Conservation (phyloP, 2,329 filamentous ascomycete genomes). For the Hymenoscyphus occultus region DNA sequence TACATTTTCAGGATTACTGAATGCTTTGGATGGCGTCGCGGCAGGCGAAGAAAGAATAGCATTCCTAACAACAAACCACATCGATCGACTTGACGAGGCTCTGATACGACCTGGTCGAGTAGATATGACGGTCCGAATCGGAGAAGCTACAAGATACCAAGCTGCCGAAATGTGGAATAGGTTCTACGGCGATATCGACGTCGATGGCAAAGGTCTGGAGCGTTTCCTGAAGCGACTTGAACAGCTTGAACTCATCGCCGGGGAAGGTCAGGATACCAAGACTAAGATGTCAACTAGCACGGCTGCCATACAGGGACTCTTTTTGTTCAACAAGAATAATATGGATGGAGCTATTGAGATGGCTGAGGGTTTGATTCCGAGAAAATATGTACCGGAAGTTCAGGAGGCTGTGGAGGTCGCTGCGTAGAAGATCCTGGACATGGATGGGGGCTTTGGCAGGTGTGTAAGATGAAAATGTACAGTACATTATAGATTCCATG, state of each 20-base stretch:
- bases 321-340: slow-evolving; percentile 91
- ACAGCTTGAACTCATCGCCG: slow-evolving; percentile 66
- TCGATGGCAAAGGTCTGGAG: slow-evolving; percentile 56
- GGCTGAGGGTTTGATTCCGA: slow-evolving; percentile 64
- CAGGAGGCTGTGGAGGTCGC: slow-evolving; percentile 19
- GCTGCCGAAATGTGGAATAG: slow-evolving; percentile 87
- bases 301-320: slow-evolving; percentile 88
- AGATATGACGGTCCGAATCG: slow-evolving; percentile 87
- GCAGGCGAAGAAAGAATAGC: slow-evolving; percentile 92
- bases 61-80: slow-evolving; percentile 93
- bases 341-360: slow-evolving; percentile 82
- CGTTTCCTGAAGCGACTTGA: slow-evolving; percentile 70
- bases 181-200: slow-evolving; percentile 84
- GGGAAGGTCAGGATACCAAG: slow-evolving; percentile 30
- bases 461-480: background rate
- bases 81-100: slow-evolving; percentile 81
- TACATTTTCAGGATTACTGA: slow-evolving; percentile 88
- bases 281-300: slow-evolving; percentile 63
- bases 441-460: background rate
- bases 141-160: slow-evolving; percentile 82
- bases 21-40: slow-evolving; percentile 85
- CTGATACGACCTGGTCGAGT: slow-evolving; percentile 88
- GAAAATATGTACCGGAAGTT: slow-evolving; percentile 48
- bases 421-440: slow-evolving; percentile 9
- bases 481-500: background rate